Base-by-base conservation (phyloP, 768 basidiomycete species). In the Suillus tomentosus region DNA sequence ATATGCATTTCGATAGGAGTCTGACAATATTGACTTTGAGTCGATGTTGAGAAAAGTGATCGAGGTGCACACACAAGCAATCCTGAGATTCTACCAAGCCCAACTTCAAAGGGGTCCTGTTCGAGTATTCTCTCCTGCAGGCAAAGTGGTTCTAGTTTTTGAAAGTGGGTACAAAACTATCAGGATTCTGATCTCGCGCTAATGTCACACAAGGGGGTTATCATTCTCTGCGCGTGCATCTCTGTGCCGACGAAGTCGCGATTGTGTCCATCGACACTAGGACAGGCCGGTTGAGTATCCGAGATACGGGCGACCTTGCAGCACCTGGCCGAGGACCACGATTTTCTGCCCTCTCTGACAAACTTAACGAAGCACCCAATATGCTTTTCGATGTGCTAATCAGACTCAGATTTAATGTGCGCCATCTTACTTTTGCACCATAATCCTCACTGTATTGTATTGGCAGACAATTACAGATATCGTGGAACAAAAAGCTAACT, bases 401-500 rank as follows among this genome's bases (percentile, higher is more conserved):
- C 43, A 77, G 78, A 61, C 72, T 95, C 51, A 84, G 92, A 60
- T 79, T 88, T 34, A 78, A 80, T 40, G 94, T 95, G 67, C 68
- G 89, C 75, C 17, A 61, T 37, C 42, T 60, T 27, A 37, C 6
- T 36, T 27, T 47, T 31, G 5, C 27, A 13, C 15, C 62, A 5
- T 48, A 10, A 13, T 31, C 4, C 14, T 58, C 62, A 43, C 15
- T 36, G 45, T n/a, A 36, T 5, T 54, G 6, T 45, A 56, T 15
- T n/a, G 9, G n/a, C 67, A 96, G 95, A 93, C 93, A 6, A 93
- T 95, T 65, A 81, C 85, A 50, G 92, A 94, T 62, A 82, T 90
- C 17, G 85, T 89, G 11, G 93, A 95, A 73, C 90, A 92, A 73
- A 95, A 94, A 71, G 91, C 90, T n/a, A 85, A 80, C 66, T 90